A percentile compares a stretch with the other conserved stretches of the same genome.
These are phyloP conservation scores for Tuber magnatum DNA, from an alignment of 495 filamentous ascomycete genomes.

Conservation along the genomic window DNA sequence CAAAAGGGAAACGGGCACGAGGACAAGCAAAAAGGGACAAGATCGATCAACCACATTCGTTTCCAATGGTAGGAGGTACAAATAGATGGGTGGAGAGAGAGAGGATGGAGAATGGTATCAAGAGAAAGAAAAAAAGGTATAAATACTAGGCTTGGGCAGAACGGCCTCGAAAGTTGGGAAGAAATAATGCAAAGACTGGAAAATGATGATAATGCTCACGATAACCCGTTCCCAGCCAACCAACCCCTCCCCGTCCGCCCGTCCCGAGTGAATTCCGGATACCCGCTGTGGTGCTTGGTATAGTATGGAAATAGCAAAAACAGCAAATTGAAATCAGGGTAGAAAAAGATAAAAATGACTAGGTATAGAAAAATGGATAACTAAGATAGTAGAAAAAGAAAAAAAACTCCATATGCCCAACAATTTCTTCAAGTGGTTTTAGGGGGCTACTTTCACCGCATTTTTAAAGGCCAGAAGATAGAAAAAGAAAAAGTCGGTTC, in stretches of 20 bases:
- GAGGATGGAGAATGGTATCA: conserved; percentile 19
- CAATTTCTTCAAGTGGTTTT: conserved; percentile 32
- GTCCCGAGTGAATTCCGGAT: background rate
- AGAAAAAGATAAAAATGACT: background rate
- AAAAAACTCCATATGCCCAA: conserved; percentile 35
- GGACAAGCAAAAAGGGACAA: conserved; percentile 25
- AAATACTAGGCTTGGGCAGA: conserved; percentile 31
- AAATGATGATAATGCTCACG: background rate
- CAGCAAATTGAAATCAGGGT: background rate
- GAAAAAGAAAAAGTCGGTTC: background rate
- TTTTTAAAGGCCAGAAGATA: conserved; percentile 16
- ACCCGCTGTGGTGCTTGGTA: background rate
- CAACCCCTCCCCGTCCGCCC: background rate
- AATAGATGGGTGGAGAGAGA: conserved; percentile 22
- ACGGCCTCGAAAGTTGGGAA: conserved; percentile 15
- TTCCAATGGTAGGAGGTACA: conserved; percentile 22
- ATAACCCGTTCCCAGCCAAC: background rate
- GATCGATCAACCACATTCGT: conserved; percentile 13
- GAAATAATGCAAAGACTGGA: conserved; percentile 24
- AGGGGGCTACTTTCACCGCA: conserved; percentile 28
- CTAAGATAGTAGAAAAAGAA: conserved; percentile 3
- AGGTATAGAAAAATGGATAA: background rate
- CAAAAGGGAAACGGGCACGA: conserved; percentile 26
- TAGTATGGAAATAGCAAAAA: conserved; percentile 3
- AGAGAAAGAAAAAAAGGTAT: conserved; percentile 17